A percentile compares a stretch with the other conserved stretches of the same genome.
Conservation (phyloP, 1,284 basidiomycete genomes). For the Apiotrichum mycotoxinovorans region DNA sequence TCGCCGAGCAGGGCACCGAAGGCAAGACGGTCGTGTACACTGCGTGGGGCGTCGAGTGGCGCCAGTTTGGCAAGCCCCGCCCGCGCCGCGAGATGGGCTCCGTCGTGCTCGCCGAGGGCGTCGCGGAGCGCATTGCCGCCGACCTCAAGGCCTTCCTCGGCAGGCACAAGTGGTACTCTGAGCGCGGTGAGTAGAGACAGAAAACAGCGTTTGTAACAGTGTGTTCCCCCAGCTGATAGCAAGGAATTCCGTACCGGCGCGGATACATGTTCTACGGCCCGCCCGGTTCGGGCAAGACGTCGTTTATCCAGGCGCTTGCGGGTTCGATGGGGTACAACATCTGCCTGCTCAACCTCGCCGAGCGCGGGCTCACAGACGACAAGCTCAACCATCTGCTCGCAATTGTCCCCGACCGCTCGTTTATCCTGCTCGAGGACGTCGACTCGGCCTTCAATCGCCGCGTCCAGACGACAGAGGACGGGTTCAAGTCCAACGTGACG, state of each 20-base stretch:
- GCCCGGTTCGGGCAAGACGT: slow-evolving; percentile 96
- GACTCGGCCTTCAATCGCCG: slow-evolving; percentile 97
- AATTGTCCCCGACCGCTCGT: slow-evolving; percentile 85
- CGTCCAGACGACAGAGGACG: slow-evolving; percentile 81
- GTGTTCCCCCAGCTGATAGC: too few relatives aligned
- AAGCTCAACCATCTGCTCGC: slow-evolving; percentile 91
- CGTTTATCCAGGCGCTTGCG: slow-evolving; percentile 95
- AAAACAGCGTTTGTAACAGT: too few relatives aligned
- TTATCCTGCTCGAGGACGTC: slow-evolving; percentile 93
- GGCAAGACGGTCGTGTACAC: slow-evolving; percentile 96
- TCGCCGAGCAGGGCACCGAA: slow-evolving; percentile 80
- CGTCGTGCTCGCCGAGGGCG: slow-evolving; percentile 83
- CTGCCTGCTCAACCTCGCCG: slow-evolving; percentile 91
- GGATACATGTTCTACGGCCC: slow-evolving; percentile 95
- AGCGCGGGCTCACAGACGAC: slow-evolving; percentile 94
- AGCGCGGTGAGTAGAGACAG: slow-evolving; percentile 65
- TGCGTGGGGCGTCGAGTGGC: slow-evolving; percentile 95
- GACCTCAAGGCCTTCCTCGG: slow-evolving; percentile 81
- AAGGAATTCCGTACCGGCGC: slow-evolving; percentile 93
- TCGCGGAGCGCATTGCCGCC: slow-evolving; percentile 70
- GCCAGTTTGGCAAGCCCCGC: slow-evolving; percentile 88
- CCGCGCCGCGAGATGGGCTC: slow-evolving; percentile 81
- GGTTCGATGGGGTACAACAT: slow-evolving; percentile 92
- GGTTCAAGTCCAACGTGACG: slow-evolving; percentile 92
- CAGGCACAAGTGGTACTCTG: slow-evolving; percentile 90